These are phyloP conservation scores for Phytopythium cucurbitacearum DNA, from an alignment of 352 stramenopile species.

Conservation along the genomic window DNA sequence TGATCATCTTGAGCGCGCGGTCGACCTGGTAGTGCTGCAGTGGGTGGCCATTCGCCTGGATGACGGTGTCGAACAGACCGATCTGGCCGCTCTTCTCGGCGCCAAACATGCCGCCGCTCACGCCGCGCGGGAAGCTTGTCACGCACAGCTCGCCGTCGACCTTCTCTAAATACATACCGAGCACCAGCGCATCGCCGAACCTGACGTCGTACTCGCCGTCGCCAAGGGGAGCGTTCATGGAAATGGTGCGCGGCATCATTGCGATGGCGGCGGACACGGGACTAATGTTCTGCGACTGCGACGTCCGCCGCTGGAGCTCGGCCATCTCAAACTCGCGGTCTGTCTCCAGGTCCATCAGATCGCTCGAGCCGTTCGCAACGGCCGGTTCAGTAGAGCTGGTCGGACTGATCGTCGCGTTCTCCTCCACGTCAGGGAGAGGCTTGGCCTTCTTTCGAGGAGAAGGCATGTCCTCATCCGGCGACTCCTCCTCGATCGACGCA, in stretches of 20 bases:
- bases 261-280: constrained; percentile 74
- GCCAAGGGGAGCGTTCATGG: constrained; percentile 53
- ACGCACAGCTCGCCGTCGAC: constrained; percentile 71
- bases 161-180: constrained; percentile 82
- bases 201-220: constrained; percentile 75
- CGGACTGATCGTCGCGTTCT: constrained; percentile 17
- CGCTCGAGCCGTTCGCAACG: not conserved
- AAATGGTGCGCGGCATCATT: constrained; percentile 70
- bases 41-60: constrained; percentile 78
- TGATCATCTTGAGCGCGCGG: constrained; percentile 82
- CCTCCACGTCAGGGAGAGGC: constrained; percentile 15
- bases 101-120: constrained; percentile 63
- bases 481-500: constrained; percentile 52
- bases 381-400: not conserved
- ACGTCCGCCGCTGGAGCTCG: constrained; percentile 39
- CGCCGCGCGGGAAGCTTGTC: constrained; percentile 65
- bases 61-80: constrained; percentile 56
- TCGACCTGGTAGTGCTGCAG: constrained; percentile 82
- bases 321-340: constrained; percentile 52
- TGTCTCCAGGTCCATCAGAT: constrained; percentile 41
- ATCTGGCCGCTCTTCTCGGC: constrained; percentile 77
- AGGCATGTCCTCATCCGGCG: constrained; percentile 29
- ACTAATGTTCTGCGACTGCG: constrained; percentile 68
- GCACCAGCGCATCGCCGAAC: constrained; percentile 65
- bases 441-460: constrained; percentile 21